Evolutionary conservation across 169 alveolate genomes (phyloP), one percentile per base, ranked within the genome.

Genomic region (Cryptosporidium tyzzeri): DNA sequence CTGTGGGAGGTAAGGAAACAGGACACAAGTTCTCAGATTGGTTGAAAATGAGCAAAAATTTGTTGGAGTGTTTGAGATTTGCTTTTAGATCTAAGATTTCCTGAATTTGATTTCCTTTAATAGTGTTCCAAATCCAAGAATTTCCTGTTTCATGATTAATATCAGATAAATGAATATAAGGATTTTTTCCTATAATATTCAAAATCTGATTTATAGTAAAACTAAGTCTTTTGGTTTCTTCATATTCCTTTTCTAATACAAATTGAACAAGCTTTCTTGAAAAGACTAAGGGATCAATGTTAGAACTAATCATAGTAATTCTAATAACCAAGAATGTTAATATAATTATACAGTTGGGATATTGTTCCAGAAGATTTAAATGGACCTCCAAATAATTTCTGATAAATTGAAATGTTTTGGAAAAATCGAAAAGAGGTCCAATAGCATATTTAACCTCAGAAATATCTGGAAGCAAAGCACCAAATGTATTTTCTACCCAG

Each of bases 401-500:
- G 8, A 80, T 23, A 16, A 80, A 80, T 16, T 16, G 6, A 26
- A 80, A 62, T 48, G 50, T 12, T 9, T 62, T 80, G 18, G 41
- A 45, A 14, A 80, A 41, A 23, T 80, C 51, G 10, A 80, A 23
- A 12, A 80, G 69, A 31, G 89, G 74, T 48, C 21, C 29, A 9
- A 65, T 23, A 12, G 68, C 61, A 59, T 59, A 39, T 45, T 80
- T 80, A 0, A 80, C 48, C 16, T 61, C 73, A 37, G 55, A 62
- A 41, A 61, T 41, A 37, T 10, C 29, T 44, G 89, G 89, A 10
- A 80, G 26, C 41, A 48, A 21, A 61, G 37, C 68, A 80, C 75
- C 89, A 45, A 62, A 80, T 41, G 65, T 41, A 26, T 21, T 62
- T 44, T 59, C 39, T 4, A 26, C 75, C 89, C 89, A 80, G 21